phyloP scores from a whole-genome alignment of 2,329 filamentous ascomycete genomes.

The Colletotrichum salicis region DNA sequence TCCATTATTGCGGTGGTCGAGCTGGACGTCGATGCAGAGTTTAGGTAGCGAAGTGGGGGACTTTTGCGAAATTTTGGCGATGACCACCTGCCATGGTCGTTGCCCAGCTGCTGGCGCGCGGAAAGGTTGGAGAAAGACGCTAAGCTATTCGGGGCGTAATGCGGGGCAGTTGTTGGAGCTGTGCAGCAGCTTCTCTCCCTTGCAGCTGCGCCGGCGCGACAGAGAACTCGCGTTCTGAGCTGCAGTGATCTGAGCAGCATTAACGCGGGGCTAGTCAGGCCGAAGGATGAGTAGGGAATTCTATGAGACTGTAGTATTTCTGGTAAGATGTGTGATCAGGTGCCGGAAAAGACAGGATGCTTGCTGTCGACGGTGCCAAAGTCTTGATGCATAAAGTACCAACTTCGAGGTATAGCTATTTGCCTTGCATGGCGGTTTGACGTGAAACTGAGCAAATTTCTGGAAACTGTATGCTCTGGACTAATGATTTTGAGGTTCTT shows the following conservation, averaged over 20 bases:
- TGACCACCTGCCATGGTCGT: slow-evolving; percentile 13
- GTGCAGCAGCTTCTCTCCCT: background rate
- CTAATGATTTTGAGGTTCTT: background rate
- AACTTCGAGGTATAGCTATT: background rate
- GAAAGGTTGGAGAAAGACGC: slow-evolving; percentile 4
- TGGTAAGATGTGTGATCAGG: background rate
- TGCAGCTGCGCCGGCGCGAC: background rate
- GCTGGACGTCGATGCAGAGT: slow-evolving; percentile 6
- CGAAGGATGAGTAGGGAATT: background rate
- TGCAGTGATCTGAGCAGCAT: slow-evolving; percentile 9
- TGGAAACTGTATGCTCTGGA: background rate
- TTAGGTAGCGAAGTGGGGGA: slow-evolving; percentile 31
- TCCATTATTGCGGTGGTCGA: slow-evolving; percentile 15
- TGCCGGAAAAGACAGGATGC: background rate
- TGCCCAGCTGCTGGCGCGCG: background rate
- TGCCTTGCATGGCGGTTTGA: too few relatives aligned
- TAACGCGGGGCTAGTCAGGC: background rate
- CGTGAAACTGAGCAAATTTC: background rate
- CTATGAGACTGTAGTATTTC: background rate
- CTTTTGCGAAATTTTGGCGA: slow-evolving; percentile 33
- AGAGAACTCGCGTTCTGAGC: slow-evolving; percentile 20
- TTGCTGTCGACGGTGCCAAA: background rate
- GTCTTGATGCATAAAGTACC: background rate
- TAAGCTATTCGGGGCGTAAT: slow-evolving; percentile 1
- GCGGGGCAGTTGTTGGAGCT: slow-evolving; percentile 11